These are phyloP conservation scores for Triticum dicoccoides DNA, from an alignment of 176 grass and related monocot genomes.

Conservation along the genomic window DNA sequence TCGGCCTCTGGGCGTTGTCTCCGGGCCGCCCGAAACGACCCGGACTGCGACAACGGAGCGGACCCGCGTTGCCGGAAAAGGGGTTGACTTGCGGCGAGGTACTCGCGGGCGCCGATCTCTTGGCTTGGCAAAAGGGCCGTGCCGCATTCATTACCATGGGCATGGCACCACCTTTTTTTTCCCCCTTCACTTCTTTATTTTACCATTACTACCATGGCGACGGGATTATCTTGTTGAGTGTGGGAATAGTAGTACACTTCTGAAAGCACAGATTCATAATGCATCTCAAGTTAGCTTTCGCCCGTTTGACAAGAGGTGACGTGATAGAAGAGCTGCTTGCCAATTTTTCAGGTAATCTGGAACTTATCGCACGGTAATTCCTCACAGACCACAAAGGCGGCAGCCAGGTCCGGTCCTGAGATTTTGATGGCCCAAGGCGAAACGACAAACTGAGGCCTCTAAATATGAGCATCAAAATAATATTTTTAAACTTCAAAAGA, in stretches of 20 bases:
- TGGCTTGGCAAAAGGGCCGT: neutral
- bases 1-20: neutral
- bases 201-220: neutral
- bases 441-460: too few species aligned
- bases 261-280: neutral
- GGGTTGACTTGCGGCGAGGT: slow-evolving; percentile 12
- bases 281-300: neutral
- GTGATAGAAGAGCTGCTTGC: neutral
- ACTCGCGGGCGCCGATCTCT: neutral
- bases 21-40: slow-evolving; percentile 3
- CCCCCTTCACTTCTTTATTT: neutral
- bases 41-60: slow-evolving; percentile 25
- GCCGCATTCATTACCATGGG: neutral
- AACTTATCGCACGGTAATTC: too few species aligned
- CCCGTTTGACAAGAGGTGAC: neutral
- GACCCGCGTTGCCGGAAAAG: slow-evolving; percentile 7
- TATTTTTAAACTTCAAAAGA: too few species aligned
- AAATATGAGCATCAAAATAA: too few species aligned
- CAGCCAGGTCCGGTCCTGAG: too few species aligned
- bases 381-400: neutral
- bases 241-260: neutral
- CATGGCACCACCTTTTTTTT: too few species aligned
- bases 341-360: too few species aligned
- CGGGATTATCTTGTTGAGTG: too few species aligned
- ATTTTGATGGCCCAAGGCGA: too few species aligned